Conservation (phyloP, 805 yeast species). For the Kockiozyma suomiensis region DNA sequence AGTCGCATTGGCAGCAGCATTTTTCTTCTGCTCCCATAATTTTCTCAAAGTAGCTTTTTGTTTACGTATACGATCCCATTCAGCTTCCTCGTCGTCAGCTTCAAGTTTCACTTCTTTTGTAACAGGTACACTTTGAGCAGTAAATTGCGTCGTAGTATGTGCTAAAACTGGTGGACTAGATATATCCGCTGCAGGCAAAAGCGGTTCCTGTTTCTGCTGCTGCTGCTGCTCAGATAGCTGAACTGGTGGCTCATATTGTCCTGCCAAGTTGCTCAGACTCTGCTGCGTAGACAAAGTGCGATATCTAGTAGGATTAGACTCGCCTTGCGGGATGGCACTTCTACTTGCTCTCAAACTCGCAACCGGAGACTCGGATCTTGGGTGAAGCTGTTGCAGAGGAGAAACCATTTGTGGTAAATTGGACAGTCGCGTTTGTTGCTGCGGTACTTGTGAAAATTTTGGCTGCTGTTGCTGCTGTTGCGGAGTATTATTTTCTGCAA, state of each 20-base stretch:
- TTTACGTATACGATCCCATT: slow-evolving; percentile 10
- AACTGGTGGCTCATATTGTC: not conserved
- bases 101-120: no score
- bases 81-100: slow-evolving; percentile 5
- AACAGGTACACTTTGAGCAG: no score
- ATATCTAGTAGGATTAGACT: slow-evolving; percentile 20
- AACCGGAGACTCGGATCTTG: not conserved
- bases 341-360: not conserved
- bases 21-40: slow-evolving; percentile 18
- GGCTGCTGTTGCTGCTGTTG: not conserved
- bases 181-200: no score
- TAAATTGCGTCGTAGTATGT: no score
- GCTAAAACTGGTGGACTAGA: no score
- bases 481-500: not conserved
- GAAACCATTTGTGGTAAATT: no score
- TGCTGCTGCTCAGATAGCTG: no score
- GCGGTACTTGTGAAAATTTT: no score
- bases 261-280: slow-evolving; percentile 1
- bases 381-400: no score
- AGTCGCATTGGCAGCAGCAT: not conserved
- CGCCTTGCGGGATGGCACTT: not conserved
- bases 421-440: no score
- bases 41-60: slow-evolving; percentile 10
- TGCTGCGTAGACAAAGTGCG: slow-evolving; percentile 21
- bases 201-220: not conserved